phyloP scores from a whole-genome alignment of 2,329 filamentous ascomycete species.

The Davidsoniella neocaledoniae region DNA sequence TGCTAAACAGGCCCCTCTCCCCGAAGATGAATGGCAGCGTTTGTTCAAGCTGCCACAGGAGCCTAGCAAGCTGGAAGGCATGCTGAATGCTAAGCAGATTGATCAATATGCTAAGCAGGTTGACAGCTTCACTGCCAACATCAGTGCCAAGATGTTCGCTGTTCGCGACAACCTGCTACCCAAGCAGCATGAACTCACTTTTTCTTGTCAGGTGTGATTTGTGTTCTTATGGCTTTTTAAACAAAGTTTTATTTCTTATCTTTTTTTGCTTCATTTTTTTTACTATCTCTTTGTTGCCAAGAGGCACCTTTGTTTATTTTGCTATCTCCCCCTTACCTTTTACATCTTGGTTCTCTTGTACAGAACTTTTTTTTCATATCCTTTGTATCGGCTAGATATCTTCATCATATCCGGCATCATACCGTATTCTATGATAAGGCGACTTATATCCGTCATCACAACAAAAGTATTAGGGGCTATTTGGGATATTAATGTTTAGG shows the following conservation, averaged over 20 bases:
- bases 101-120: slow-evolving; percentile 97
- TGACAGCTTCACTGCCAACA: slow-evolving; percentile 82
- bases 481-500: too few relatives aligned
- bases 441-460: too few relatives aligned
- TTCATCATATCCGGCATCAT: too few relatives aligned
- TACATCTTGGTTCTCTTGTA: background rate
- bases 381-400: too few relatives aligned
- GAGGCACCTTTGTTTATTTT: slow-evolving; percentile 12
- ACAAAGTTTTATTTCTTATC: slow-evolving; percentile 15
- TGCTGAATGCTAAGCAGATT: slow-evolving; percentile 89
- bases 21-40: slow-evolving; percentile 96
- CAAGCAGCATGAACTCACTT: slow-evolving; percentile 17
- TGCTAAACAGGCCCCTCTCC: slow-evolving; percentile 74
- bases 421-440: too few relatives aligned
- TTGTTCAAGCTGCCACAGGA: slow-evolving; percentile 96
- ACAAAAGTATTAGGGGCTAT: too few relatives aligned
- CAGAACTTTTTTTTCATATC: too few relatives aligned
- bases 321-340: slow-evolving; percentile 16
- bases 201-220: background rate
- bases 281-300: slow-evolving; percentile 14
- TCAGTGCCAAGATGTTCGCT: slow-evolving; percentile 96
- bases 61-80: slow-evolving; percentile 79
- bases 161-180: slow-evolving; percentile 56
- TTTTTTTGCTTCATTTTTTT: slow-evolving; percentile 18
- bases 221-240: slow-evolving; percentile 11